Percentiles rank a stretch among this genome's conserved stretches.
phyloP scores from a whole-genome alignment of 2,329 filamentous ascomycete species.

The Eurotiales sp. region DNA sequence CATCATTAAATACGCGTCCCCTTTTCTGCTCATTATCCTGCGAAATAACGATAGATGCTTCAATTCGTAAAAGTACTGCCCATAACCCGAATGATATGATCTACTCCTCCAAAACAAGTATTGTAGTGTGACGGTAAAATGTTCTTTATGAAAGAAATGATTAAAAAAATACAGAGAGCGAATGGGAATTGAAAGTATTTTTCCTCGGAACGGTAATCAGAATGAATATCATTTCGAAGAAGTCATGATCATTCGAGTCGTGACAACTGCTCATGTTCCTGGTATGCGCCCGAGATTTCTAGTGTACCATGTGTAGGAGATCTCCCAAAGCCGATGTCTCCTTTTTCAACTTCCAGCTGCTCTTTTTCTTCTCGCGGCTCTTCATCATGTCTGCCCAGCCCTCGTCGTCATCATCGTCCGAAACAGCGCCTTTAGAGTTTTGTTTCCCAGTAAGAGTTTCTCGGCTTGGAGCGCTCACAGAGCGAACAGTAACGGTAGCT shows the following conservation, averaged over 20 bases:
- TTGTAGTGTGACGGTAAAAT: background rate
- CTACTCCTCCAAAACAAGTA: conserved; percentile 5
- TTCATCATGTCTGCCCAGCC: conserved; percentile 51
- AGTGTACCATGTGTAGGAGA: conserved; percentile 32
- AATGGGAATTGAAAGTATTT: background rate
- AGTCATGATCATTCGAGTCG: background rate
- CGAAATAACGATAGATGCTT: background rate
- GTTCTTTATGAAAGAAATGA: background rate
- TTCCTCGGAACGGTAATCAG: background rate
- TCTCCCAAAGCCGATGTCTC: conserved; percentile 33
- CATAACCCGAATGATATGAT: conserved; percentile 6
- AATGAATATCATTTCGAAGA: background rate
- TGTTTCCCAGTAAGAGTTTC: conserved; percentile 17
- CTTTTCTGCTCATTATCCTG: conserved; percentile 1
- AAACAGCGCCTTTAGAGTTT: conserved; percentile 20
- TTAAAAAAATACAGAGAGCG: background rate
- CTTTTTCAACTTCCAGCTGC: conserved; percentile 44
- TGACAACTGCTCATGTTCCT: background rate
- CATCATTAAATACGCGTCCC: background rate
- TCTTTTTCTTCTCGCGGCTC: conserved; percentile 48
- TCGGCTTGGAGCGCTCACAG: conserved; percentile 24
- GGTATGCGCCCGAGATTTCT: background rate
- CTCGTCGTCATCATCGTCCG: conserved; percentile 49
- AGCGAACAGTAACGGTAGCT: conserved; percentile 27
- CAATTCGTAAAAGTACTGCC: background rate